Conservation (phyloP, 352 stramenopile genomes). For the Globisporangium ultimum region DNA sequence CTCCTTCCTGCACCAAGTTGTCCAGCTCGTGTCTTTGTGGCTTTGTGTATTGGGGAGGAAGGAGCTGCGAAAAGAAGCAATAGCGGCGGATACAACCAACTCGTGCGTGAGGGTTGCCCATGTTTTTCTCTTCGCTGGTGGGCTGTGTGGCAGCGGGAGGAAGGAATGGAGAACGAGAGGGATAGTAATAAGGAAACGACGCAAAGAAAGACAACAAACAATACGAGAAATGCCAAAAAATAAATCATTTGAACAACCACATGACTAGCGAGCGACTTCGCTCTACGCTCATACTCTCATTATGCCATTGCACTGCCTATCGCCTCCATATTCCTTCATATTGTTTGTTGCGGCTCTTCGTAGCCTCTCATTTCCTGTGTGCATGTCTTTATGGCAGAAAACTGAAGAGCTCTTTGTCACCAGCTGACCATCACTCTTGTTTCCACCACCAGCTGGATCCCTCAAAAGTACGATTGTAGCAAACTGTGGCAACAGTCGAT, state of each 20-base stretch:
- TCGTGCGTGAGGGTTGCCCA: background rate
- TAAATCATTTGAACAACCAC: background rate
- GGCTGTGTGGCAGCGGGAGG: background rate
- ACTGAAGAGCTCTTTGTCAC: background rate
- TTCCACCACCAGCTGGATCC: background rate
- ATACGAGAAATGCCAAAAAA: background rate
- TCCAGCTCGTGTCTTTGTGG: background rate
- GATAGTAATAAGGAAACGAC: conserved; percentile 1
- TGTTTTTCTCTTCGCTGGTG: background rate
- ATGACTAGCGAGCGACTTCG: background rate
- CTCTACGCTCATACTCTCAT: too few relatives aligned
- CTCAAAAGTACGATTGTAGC: background rate
- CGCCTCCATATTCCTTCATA: too few relatives aligned
- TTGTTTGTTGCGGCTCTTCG: too few relatives aligned
- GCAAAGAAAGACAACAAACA: background rate
- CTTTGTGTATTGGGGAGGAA: background rate
- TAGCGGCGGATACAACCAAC: background rate
- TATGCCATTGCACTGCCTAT: too few relatives aligned
- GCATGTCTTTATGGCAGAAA: background rate
- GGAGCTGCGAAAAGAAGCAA: background rate
- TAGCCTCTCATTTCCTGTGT: background rate
- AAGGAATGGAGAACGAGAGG: background rate
- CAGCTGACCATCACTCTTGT: background rate
- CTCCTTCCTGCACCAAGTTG: too few relatives aligned
- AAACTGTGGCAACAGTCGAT: background rate